phyloP scores from a whole-genome alignment of 2,329 filamentous ascomycete genomes.

The Geosmithia putterillii region DNA sequence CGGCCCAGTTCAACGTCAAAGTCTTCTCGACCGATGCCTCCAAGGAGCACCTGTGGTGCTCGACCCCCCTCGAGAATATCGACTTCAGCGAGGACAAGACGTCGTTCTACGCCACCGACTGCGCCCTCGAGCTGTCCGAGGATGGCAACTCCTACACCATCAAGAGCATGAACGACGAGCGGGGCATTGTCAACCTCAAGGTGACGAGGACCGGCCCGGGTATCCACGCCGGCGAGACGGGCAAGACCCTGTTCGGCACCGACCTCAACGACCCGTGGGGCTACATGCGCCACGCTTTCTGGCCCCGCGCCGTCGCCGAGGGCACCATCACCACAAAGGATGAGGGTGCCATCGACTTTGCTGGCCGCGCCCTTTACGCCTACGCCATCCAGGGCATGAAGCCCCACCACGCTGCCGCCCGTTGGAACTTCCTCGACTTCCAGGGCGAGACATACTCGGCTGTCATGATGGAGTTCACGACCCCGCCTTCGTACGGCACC shows the following conservation, averaged over 20 bases:
- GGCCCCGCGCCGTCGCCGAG: conserved; percentile 74
- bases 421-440: conserved; percentile 91
- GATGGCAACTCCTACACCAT: conserved; percentile 75
- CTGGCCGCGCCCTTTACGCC: conserved; percentile 66
- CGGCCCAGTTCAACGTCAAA: conserved; percentile 89
- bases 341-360: conserved; percentile 63
- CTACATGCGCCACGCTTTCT: conserved; percentile 83
- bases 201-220: conserved; percentile 66
- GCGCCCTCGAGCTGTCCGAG: conserved; percentile 74
- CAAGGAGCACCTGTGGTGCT: conserved; percentile 71
- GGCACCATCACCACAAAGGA: conserved; percentile 76
- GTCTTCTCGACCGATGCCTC: conserved; percentile 67
- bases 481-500: conserved; percentile 81
- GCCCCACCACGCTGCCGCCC: conserved; percentile 84
- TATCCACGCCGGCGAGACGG: conserved; percentile 75
- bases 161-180: conserved; percentile 77
- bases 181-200: conserved; percentile 75
- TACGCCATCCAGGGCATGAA: conserved; percentile 97
- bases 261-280: conserved; percentile 84
- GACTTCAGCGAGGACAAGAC: conserved; percentile 76
- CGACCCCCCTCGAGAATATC: conserved; percentile 65
- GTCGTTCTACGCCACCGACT: conserved; percentile 76
- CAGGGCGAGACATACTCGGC: conserved; percentile 80
- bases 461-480: conserved; percentile 91
- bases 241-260: conserved; percentile 75